phyloP scores from a whole-genome alignment of 176 grass and related monocot species.

The Tillandsia leiboldiana region DNA sequence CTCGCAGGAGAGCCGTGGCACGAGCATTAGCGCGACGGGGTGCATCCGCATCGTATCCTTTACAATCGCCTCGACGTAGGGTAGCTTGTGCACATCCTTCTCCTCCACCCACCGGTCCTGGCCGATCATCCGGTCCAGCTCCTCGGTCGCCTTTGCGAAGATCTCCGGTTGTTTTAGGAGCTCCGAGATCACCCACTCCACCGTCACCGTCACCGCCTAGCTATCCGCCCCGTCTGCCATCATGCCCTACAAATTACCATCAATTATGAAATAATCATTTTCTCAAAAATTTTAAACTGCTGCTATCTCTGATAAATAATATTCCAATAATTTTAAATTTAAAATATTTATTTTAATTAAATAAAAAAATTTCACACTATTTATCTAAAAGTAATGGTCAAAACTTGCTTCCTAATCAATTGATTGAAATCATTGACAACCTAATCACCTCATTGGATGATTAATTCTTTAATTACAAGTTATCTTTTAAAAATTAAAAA shows the following conservation, averaged over 20 bases:
- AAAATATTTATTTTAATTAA: no score
- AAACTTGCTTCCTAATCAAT: no score
- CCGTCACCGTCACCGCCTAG: conserved; percentile 20
- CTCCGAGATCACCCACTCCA: conserved; percentile 47
- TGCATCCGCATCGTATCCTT: conserved; percentile 70
- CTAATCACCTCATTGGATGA: no score
- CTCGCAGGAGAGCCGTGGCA: conserved; percentile 33
- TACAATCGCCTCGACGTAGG: conserved; percentile 40
- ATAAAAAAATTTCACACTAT: no score
- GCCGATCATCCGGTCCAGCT: conserved; percentile 48
- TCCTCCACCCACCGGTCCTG: conserved; percentile 28
- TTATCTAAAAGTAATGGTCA: no score
- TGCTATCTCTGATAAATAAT: no score
- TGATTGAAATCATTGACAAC: no score
- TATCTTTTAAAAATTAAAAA: no score
- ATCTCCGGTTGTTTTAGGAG: conserved; percentile 34
- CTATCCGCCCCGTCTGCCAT: conserved; percentile 44
- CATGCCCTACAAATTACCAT: conserved; percentile 26
- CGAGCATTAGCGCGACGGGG: conserved; percentile 35
- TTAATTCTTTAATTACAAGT: no score
- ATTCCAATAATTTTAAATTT: no score
- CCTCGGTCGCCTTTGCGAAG: conserved; percentile 41
- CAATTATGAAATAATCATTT: no score
- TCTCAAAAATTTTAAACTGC: no score
- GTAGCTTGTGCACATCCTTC: conserved; percentile 30